These are phyloP conservation scores for Pythium scleroteichum DNA, from an alignment of 352 stramenopile species.

Conservation along the genomic window DNA sequence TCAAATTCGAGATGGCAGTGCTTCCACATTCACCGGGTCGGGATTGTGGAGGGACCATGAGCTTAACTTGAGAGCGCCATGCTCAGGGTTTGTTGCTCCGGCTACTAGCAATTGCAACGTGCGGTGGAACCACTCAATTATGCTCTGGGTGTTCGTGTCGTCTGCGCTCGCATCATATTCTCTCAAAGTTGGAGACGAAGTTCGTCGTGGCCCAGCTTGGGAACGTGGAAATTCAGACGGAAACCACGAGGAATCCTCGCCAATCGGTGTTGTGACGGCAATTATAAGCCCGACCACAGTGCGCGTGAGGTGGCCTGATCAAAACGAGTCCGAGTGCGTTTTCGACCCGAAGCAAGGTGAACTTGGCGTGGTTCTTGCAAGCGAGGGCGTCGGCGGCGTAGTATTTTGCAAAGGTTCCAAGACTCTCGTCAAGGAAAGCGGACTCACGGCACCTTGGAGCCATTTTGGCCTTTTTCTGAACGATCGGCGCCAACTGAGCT, in stretches of 20 bases:
- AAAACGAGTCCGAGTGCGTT: constrained; percentile 33
- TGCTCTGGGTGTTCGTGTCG: constrained; percentile 71
- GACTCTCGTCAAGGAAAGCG: constrained; percentile 51
- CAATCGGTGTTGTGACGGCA: constrained; percentile 44
- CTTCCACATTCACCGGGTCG: not conserved
- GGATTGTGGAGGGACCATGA: constrained; percentile 7
- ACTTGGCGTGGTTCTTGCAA: constrained; percentile 55
- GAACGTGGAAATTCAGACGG: constrained; percentile 27
- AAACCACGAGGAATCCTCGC: not conserved
- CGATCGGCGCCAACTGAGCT: constrained; percentile 63
- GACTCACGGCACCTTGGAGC: constrained; percentile 58
- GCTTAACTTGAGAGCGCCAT: constrained; percentile 42
- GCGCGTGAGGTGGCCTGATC: constrained; percentile 49
- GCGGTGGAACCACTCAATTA: constrained; percentile 75
- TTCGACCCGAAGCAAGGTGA: constrained; percentile 57
- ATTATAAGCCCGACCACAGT: constrained; percentile 48
- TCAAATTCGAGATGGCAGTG: constrained; percentile 16
- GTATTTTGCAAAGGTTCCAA: constrained; percentile 78
- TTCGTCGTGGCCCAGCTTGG: constrained; percentile 61
- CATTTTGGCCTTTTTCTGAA: constrained; percentile 71
- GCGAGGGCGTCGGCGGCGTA: constrained; percentile 54
- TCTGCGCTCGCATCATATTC: constrained; percentile 44
- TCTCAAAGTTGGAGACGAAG: constrained; percentile 66
- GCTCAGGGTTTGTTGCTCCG: constrained; percentile 41
- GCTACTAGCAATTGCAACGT: constrained; percentile 34